Conservation (phyloP, 2,329 filamentous ascomycete genomes). For the Diplocarpon mali region DNA sequence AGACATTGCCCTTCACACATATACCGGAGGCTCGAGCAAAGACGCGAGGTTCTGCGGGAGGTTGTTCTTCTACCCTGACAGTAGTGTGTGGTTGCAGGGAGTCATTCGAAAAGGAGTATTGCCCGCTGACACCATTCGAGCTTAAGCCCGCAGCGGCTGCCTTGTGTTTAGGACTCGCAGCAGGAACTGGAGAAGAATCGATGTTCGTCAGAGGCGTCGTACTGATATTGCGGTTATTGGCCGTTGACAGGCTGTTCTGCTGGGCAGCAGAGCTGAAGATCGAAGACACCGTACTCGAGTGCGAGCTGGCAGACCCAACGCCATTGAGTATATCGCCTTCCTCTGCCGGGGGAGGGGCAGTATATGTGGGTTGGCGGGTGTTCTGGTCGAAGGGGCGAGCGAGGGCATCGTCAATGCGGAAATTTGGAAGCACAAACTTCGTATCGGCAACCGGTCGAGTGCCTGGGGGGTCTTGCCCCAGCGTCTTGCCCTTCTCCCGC, state of each 20-base stretch:
- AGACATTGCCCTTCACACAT: slow-evolving; percentile 44
- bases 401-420: slow-evolving; percentile 24
- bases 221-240: slow-evolving; percentile 30
- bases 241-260: slow-evolving; percentile 20
- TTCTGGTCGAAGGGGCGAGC: slow-evolving; percentile 20
- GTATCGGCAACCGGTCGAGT: slow-evolving; percentile 26
- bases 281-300: slow-evolving; percentile 59
- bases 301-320: slow-evolving; percentile 61
- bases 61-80: slow-evolving; percentile 16
- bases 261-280: slow-evolving; percentile 44
- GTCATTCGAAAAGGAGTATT: slow-evolving; percentile 22
- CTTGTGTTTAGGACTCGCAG: slow-evolving; percentile 37
- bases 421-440: slow-evolving; percentile 25
- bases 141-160: slow-evolving; percentile 26
- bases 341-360: slow-evolving; percentile 29
- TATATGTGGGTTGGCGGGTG: slow-evolving; percentile 18
- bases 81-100: slow-evolving; percentile 18
- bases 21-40: slow-evolving; percentile 46
- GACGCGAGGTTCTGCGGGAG: slow-evolving; percentile 24
- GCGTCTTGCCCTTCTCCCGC: slow-evolving; percentile 45
- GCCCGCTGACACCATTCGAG: slow-evolving; percentile 23
- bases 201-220: slow-evolving; percentile 56
- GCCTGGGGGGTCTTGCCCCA: slow-evolving; percentile 22
- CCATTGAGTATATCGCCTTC: slow-evolving; percentile 60
- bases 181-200: slow-evolving; percentile 53